Base-by-base conservation (phyloP, 2,329 filamentous ascomycete genomes). In the Mycosphaerella arachidis region DNA sequence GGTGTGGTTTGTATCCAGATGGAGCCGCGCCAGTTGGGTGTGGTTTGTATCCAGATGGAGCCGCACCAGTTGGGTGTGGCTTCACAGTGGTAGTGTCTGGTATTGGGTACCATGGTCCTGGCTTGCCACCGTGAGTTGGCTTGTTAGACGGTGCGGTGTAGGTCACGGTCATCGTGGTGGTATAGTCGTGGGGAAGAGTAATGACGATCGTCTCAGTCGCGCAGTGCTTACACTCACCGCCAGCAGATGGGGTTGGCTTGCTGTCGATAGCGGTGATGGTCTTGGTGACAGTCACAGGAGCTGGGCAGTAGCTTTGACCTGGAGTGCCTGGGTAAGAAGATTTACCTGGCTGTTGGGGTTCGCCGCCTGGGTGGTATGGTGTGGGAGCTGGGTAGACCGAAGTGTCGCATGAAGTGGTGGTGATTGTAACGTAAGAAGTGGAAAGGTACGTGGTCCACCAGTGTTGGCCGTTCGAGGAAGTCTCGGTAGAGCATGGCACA, bases 401-500 rank as follows among this genome's bases (percentile, higher is more conserved):
- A 27, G 53, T 55, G 6, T 48, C 24, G 43, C 29, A 45, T 10
- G 35, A 43, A 29, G 53, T 46, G 24, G 37, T 48, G 13, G 53
- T 55, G 27, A 48, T 48, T 5, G 53, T 57, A 37, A 45, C 40
- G 48, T 57, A 57, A 24, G 56, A 57, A 24, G 56, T 57, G 12
- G 56, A 53, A 8, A 57, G 48, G 48, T 57, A 57, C 6, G 56
- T 57, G 20, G 48, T 53, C 56, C 45, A 53, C 56, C 56, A 57
- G 29, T 31, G 29, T 27, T 53, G 35, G 35, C 56, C 56, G 48
- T 57, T 57, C 4, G 56, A 57, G 18, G 35, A 40, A 30, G 48
- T 53, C 48, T 52, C 48, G 2, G 56, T 53, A 4, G 31, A 43
- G 56, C 56, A 57, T 16, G 56, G 56, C 20, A 57, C 56, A 35